These are phyloP conservation scores for Phaeoacremonium minimum DNA, from an alignment of 2,329 filamentous ascomycete species.

Conservation along the genomic window DNA sequence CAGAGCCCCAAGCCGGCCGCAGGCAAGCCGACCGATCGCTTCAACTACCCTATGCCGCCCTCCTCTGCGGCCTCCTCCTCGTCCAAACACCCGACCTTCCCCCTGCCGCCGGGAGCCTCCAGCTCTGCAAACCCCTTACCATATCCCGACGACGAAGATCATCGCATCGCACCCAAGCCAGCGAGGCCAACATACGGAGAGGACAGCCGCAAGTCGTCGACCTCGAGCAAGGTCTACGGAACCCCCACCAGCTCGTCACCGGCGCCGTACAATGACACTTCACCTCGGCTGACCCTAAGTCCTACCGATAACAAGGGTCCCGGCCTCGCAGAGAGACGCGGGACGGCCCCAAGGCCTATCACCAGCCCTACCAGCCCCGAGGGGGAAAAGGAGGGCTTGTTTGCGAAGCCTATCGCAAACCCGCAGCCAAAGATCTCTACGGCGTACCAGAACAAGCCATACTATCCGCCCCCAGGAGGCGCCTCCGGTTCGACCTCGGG, in stretches of 20 bases:
- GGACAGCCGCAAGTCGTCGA: slow-evolving; percentile 28
- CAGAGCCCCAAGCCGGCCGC: slow-evolving; percentile 55
- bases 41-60: slow-evolving; percentile 46
- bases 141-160: slow-evolving; percentile 69
- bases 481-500: slow-evolving; percentile 19
- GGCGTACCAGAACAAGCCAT: slow-evolving; percentile 51
- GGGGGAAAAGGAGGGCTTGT: slow-evolving; percentile 72
- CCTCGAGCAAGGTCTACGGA: slow-evolving; percentile 19
- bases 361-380: slow-evolving; percentile 78
- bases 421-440: slow-evolving; percentile 35
- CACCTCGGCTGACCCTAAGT: slow-evolving; percentile 50
- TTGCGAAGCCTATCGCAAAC: slow-evolving; percentile 60
- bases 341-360: slow-evolving; percentile 75
- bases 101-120: slow-evolving; percentile 63
- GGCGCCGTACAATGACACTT: slow-evolving; percentile 42
- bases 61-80: slow-evolving; percentile 32
- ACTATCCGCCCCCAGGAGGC: slow-evolving; percentile 54
- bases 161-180: slow-evolving; percentile 31
- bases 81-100: slow-evolving; percentile 53
- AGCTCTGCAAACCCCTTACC: slow-evolving; percentile 65
- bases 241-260: slow-evolving; percentile 25
- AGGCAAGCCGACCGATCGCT: slow-evolving; percentile 31
- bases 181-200: slow-evolving; percentile 37
- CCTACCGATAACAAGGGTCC: slow-evolving; percentile 54
- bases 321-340: slow-evolving; percentile 75